Evolutionary conservation across 2,329 filamentous ascomycete species (phyloP).

Genomic region (Coleophoma crateriformis): DNA sequence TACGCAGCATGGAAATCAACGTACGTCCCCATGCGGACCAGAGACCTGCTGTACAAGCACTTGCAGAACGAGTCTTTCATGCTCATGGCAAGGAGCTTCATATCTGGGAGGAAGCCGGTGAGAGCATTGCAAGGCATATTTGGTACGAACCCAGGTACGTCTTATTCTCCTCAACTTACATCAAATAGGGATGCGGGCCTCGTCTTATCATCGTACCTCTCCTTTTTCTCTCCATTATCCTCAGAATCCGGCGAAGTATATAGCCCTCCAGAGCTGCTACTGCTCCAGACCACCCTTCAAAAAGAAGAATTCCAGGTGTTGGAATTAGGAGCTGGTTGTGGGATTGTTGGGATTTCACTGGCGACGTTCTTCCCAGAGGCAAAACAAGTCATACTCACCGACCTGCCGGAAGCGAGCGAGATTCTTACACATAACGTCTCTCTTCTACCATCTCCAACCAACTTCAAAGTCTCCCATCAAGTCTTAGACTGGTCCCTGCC

Average conservation of each 20-base stretch:
- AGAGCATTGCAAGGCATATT: constrained; percentile 67
- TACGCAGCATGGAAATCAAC: constrained; percentile 17
- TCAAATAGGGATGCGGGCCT: constrained; percentile 30
- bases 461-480: constrained; percentile 33
- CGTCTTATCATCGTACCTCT: constrained; percentile 27
- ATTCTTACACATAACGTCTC: constrained; percentile 48
- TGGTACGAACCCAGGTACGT: constrained; percentile 43
- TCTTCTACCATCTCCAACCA: not conserved
- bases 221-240: not conserved
- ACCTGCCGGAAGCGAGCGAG: constrained; percentile 58
- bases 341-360: constrained; percentile 61
- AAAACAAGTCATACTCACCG: constrained; percentile 51
- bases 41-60: not conserved
- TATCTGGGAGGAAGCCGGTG: constrained; percentile 66
- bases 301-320: constrained; percentile 40
- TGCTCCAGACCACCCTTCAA: constrained; percentile 8
- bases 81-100: constrained; percentile 12
- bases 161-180: constrained; percentile 8
- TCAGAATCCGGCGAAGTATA: not conserved
- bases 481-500: constrained; percentile 59
- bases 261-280: constrained; percentile 9
- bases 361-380: constrained; percentile 27
- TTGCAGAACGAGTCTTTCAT: constrained; percentile 17
- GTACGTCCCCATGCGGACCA: not conserved
- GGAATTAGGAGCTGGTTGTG: constrained; percentile 64